phyloP scores from a whole-genome alignment of 768 basidiomycete genomes.

The Imleria badia region DNA sequence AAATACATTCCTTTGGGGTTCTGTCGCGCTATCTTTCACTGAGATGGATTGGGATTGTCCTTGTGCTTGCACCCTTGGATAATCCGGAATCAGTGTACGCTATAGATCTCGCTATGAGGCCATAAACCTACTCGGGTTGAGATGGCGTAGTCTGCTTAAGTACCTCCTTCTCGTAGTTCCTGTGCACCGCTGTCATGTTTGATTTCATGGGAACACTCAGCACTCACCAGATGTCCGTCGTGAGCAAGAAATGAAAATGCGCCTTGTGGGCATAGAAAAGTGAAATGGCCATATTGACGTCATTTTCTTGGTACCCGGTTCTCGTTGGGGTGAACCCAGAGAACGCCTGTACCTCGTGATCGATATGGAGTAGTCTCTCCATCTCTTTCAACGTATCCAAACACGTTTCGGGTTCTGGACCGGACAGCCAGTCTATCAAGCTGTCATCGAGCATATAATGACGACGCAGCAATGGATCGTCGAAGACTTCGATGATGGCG shows the following conservation, averaged over 20 bases:
- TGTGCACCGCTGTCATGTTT: neutral
- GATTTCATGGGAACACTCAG: neutral
- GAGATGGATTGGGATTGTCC: neutral
- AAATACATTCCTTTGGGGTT: neutral
- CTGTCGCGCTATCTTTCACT: neutral
- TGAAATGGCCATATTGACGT: neutral
- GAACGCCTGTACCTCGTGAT: neutral
- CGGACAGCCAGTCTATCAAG: slow-evolving; percentile 6
- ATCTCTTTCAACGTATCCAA: slow-evolving; percentile 3
- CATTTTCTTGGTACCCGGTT: neutral
- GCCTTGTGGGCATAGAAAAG: slow-evolving; percentile 3
- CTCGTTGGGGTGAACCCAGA: neutral
- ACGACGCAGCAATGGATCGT: neutral
- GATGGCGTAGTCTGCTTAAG: neutral
- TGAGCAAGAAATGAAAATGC: slow-evolving; percentile 11
- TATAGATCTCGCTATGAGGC: neutral
- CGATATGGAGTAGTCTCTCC: neutral
- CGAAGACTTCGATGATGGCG: slow-evolving; percentile 3
- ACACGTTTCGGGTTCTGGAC: slow-evolving; percentile 1
- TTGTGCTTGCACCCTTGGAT: neutral
- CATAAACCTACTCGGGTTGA: neutral
- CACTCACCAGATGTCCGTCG: slow-evolving; percentile 11
- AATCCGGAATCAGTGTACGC: neutral
- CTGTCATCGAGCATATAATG: slow-evolving; percentile 4
- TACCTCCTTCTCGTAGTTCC: neutral